Conservation (phyloP, 805 yeast species). For the Yamadazyma ubonensis region DNA sequence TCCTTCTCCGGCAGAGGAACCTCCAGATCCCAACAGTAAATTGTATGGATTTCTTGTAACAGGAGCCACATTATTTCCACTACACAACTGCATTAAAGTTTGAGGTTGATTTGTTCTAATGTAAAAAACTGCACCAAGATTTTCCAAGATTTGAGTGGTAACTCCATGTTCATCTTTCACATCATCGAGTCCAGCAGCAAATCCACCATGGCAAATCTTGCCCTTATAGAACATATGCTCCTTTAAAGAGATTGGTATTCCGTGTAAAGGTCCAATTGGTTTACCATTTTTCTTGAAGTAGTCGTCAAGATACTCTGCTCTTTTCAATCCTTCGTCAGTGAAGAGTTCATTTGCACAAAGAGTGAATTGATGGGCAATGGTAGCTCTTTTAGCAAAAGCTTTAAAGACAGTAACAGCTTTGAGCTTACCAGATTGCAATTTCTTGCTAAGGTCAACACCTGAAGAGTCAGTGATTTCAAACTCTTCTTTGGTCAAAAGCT, state of each 20-base stretch:
- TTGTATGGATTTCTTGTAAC: conserved; percentile 37
- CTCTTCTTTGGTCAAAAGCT: conserved; percentile 34
- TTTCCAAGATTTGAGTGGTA: conserved; percentile 33
- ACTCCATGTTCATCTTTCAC: conserved; percentile 29
- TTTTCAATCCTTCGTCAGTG: conserved; percentile 55
- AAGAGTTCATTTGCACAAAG: conserved; percentile 46
- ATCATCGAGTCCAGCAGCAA: conserved; percentile 32
- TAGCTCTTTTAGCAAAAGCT: conserved; percentile 43
- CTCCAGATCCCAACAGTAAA: conserved; percentile 39
- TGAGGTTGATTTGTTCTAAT: conserved; percentile 45
- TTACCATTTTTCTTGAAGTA: conserved; percentile 46
- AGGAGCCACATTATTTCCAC: conserved; percentile 40
- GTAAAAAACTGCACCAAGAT: conserved; percentile 44
- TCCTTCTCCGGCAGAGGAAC: conserved; percentile 47
- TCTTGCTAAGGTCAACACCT: conserved; percentile 23
- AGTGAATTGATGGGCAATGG: conserved; percentile 44
- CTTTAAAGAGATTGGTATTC: conserved; percentile 62
- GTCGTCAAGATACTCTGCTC: conserved; percentile 56
- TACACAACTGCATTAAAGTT: conserved; percentile 44
- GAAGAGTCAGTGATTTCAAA: conserved; percentile 38
- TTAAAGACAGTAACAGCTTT: conserved; percentile 36
- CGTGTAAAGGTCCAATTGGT: conserved; percentile 61
- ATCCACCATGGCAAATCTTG: conserved; percentile 40
- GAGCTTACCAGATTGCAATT: conserved; percentile 33
- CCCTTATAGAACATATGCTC: conserved; percentile 41